These are phyloP conservation scores for Thermomucor indicae-seudaticae DNA, from an alignment of 371 early-diverging fungal species.

Conservation along the genomic window DNA sequence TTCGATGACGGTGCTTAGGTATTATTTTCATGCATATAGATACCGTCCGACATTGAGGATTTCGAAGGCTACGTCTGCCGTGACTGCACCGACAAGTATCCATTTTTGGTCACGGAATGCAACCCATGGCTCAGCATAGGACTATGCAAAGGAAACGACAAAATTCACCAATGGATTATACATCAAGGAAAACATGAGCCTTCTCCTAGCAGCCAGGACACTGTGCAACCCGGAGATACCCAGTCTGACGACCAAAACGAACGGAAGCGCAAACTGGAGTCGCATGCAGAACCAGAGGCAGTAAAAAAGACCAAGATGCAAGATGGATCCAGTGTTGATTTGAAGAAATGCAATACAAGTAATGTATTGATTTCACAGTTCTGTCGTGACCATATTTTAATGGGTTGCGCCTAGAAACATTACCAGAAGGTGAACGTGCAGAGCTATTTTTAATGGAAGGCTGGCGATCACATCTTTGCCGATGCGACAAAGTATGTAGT, in stretches of 20 bases:
- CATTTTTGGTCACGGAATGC: conserved; percentile 51
- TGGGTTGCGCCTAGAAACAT: too few species aligned
- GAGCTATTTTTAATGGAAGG: conserved; percentile 47
- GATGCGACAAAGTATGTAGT: conserved; percentile 40
- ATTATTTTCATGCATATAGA: conserved; percentile 29
- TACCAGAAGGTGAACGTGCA: conserved; percentile 14
- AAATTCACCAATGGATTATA: conserved; percentile 23
- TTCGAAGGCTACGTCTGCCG: conserved; percentile 83
- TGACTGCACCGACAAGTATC: conserved; percentile 60
- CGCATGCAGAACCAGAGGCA: background rate
- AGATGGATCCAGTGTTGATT: background rate
- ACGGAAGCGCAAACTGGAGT: background rate
- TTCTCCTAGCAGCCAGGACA: too few species aligned
- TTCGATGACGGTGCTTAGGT: background rate
- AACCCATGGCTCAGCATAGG: conserved; percentile 51
- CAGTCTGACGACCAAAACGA: too few species aligned
- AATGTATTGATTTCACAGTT: too few species aligned
- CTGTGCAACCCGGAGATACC: too few species aligned
- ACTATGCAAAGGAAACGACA: conserved; percentile 14
- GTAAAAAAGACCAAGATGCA: conserved; percentile 16
- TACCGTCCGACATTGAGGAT: conserved; percentile 57
- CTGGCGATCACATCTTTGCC: conserved; percentile 49
- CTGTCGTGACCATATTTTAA: too few species aligned
- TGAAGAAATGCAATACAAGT: too few species aligned
- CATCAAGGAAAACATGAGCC: too few species aligned